Evolutionary conservation across 306 rosid species (phyloP), one percentile per base, ranked within the genome.

Genomic region (Sphenostylis stenocarpa): DNA sequence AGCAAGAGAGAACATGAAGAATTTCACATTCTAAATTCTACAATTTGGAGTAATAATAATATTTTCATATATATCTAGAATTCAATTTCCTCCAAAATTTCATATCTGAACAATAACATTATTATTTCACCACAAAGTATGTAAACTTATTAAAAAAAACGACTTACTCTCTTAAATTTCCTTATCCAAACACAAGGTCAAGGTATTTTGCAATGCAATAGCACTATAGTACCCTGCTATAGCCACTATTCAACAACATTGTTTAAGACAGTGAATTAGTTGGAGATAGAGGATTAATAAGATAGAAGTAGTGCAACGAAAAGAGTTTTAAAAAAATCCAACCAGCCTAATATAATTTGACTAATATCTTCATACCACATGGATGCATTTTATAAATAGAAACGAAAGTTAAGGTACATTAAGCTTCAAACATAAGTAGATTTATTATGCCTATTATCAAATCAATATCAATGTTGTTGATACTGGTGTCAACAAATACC

Each of bases 401-500:
- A 72, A 16, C 6, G 28, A 4, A 72, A 72, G 48, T 24, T 51
- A 68, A n/a, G n/a, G n/a, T n/a, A n/a, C 33, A 68, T 62, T 23
- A 62, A 20, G 67, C 57, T 33, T 79, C 41, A 70, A 47, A 63
- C 60, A 56, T 28, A 38, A 29, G 44, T 36, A 11, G 16, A 23
- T 26, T 3, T 66, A 61, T 19, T 26, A 31, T 61, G n/a, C 44
- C 67, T 66, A 20, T 70, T 45, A 70, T 80, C 49, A 66, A 65
- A 76, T 51, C 19, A 12, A 76, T 70, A 56, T 6, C 71, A 39
- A n/a, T 11, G 16, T 66, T 66, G 36, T 12, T 39, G 72, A 60
- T 48, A 14, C 24, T 9, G 66, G 28, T 61, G 57, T 29, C 24
- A 4, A 73, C 57, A 28, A 48, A 86, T 91, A 96, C 99, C 99